Evolutionary conservation across 495 filamentous ascomycete species (phyloP).

Genomic region (Wilcoxina mikolae): DNA sequence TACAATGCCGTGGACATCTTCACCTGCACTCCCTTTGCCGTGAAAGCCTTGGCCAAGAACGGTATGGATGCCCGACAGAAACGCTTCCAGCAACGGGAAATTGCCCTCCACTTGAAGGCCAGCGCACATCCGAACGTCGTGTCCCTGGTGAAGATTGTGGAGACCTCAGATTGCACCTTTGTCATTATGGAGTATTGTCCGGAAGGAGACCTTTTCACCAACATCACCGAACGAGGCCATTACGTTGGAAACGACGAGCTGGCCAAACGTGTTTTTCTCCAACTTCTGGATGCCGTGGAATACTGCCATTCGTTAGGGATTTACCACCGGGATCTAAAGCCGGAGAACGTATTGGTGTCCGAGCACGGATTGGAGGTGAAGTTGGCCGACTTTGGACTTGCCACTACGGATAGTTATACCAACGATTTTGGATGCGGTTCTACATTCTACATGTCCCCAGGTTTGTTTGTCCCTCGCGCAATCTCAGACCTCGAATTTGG

Average conservation of each 20-base stretch:
- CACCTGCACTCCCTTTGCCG: slow-evolving; percentile 70
- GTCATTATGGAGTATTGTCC: slow-evolving; percentile 96
- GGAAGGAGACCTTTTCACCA: slow-evolving; percentile 91
- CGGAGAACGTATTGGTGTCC: slow-evolving; percentile 91
- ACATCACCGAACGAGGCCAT: slow-evolving; percentile 85
- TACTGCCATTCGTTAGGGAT: slow-evolving; percentile 88
- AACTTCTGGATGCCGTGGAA: slow-evolving; percentile 93
- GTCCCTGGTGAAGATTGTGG: slow-evolving; percentile 85
- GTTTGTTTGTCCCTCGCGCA: slow-evolving; percentile 44
- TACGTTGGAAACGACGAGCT: slow-evolving; percentile 86
- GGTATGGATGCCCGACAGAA: slow-evolving; percentile 76
- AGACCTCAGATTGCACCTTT: slow-evolving; percentile 82
- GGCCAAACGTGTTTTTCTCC: slow-evolving; percentile 78
- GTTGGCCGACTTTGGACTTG: slow-evolving; percentile 92
- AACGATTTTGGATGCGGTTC: slow-evolving; percentile 96
- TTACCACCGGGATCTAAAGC: slow-evolving; percentile 95
- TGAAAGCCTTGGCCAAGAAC: slow-evolving; percentile 90
- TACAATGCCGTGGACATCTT: slow-evolving; percentile 84
- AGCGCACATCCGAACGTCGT: slow-evolving; percentile 86
- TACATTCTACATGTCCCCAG: slow-evolving; percentile 98
- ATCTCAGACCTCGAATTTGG: too few relatives aligned
- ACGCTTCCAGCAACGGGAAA: slow-evolving; percentile 84
- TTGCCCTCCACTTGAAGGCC: slow-evolving; percentile 76
- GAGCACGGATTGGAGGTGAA: slow-evolving; percentile 79
- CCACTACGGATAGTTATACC: slow-evolving; percentile 66